Evolutionary conservation across 371 early-diverging fungal genomes (phyloP), one percentile per base, ranked within the genome.

Genomic region (Lichtheimia hyalospora): DNA sequence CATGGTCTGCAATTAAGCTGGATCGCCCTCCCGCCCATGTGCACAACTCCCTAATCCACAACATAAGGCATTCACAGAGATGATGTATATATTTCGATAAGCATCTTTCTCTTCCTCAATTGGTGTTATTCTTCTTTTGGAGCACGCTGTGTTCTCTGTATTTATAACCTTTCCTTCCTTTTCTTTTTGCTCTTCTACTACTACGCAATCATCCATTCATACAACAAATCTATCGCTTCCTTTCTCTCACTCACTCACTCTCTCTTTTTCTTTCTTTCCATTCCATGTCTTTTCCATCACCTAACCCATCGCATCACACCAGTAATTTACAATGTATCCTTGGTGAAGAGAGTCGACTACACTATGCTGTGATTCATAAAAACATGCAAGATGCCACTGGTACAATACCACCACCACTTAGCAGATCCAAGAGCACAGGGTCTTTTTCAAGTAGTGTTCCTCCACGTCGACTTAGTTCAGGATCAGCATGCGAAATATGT

Each of bases 401-500:
- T 21, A 13, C 56, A 23, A n/a, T 25, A 25, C 12, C 55, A 55
- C 14, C 56, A 24, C 20, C 56, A 34, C 21, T 21, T 43, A 23
- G 46, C 28, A 28, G 48, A 52, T 54, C 59, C 20, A 49, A 59
- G 54, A 60, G 46, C 34, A 53, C 61, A 15, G 61, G 61, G 16
- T 46, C 46, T 21, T 46, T 46, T 21, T 46, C 46, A 8, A 46
- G 21, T 23, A 50, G 24, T 24, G 42, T 50, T 4, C 7, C 61
- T 3, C 71, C 79, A 5, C 73, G 81, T 52, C 68, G 81, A 7
- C 49, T 80, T 20, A 75, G 73, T 49, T 75, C 75, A 49, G 81
- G 81, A 21, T 75, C 75, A 43, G 81, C 81, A 23, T 80, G 81
- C 54, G 81, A 80, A 65, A 71, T 75, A 6, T 80, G 81, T 52